Evolutionary conservation across 805 yeast genomes (phyloP).

Genomic region (Saccharomycodes ludwigii): DNA sequence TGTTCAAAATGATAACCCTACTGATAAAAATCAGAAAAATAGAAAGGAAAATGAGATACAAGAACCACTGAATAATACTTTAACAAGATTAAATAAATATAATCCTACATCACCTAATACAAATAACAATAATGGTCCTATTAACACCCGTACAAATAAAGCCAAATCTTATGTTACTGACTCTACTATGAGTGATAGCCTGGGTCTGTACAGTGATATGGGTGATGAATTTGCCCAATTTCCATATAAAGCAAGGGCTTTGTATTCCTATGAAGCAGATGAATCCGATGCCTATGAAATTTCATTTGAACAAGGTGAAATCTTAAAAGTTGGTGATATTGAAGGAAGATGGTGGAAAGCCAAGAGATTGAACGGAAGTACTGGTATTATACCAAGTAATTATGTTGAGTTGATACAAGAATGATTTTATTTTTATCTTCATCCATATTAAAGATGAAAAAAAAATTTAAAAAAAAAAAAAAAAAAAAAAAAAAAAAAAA

Average conservation of each 20-base stretch:
- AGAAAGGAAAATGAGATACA: conserved; percentile 21
- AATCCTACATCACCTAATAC: conserved; percentile 9
- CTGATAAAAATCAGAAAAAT: conserved; percentile 8
- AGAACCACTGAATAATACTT: conserved; percentile 5
- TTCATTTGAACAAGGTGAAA: conserved; percentile 80
- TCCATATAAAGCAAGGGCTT: conserved; percentile 76
- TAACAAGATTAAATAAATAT: conserved; percentile 1
- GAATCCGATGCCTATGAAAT: conserved; percentile 90
- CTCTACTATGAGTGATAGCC: conserved; percentile 23
- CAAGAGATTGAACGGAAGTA: conserved; percentile 74
- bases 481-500: neutral
- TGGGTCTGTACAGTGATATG: conserved; percentile 24
- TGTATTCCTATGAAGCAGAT: conserved; percentile 78
- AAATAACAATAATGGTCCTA: conserved; percentile 4
- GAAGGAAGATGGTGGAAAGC: conserved; percentile 99
- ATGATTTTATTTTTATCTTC: neutral
- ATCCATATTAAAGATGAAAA: too few species aligned
- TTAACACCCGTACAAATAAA: conserved; percentile 4
- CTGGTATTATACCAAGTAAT: conserved; percentile 93
- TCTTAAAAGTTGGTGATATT: conserved; percentile 83
- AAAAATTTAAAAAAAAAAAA: neutral
- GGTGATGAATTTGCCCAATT: conserved; percentile 30
- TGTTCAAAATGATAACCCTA: conserved; percentile 6
- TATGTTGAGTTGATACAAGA: conserved; percentile 64
- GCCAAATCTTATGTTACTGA: conserved; percentile 1